Conservation (phyloP, 768 basidiomycete genomes). For the Suillus weaverae region DNA sequence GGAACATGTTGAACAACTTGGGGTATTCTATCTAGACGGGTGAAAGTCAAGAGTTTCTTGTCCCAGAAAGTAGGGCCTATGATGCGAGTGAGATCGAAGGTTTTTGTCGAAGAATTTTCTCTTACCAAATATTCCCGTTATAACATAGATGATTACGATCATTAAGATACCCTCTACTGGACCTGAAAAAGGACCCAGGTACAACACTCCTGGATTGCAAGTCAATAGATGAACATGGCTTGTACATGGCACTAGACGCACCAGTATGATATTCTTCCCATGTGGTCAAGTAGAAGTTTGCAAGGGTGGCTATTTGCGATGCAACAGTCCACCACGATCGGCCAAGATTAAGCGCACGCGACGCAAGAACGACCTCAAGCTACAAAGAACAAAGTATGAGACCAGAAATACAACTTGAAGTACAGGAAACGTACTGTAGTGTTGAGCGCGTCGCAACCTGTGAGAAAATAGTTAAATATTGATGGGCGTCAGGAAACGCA, state of each 20-base stretch:
- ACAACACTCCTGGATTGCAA: slow-evolving; percentile 65
- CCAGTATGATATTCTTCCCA: slow-evolving; percentile 91
- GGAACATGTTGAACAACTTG: slow-evolving; percentile 50
- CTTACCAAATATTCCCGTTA: slow-evolving; percentile 77
- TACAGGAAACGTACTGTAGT: slow-evolving; percentile 64
- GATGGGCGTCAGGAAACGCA: not conserved
- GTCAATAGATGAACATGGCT: not conserved
- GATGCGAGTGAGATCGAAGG: not conserved
- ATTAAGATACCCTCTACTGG: slow-evolving; percentile 96
- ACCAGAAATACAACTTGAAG: slow-evolving; percentile 5
- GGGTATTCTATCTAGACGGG: slow-evolving; percentile 52
- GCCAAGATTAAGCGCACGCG: slow-evolving; percentile 86
- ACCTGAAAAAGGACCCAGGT: slow-evolving; percentile 90
- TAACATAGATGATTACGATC: slow-evolving; percentile 70
- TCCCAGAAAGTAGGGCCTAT: slow-evolving; percentile 84
- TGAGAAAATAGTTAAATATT: not conserved
- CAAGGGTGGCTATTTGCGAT: slow-evolving; percentile 68
- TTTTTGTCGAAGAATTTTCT: slow-evolving; percentile 3
- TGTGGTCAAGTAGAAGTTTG: slow-evolving; percentile 73
- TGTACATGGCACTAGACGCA: slow-evolving; percentile 16
- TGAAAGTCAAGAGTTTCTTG: slow-evolving; percentile 58
- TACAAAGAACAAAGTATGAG: slow-evolving; percentile 28
- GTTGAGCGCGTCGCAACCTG: slow-evolving; percentile 91
- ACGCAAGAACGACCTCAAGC: slow-evolving; percentile 84
- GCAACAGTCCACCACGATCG: slow-evolving; percentile 97